A percentile compares a stretch with the other conserved stretches of the same genome.
These are phyloP conservation scores for Aspergillus oerlinghausenensis DNA, from an alignment of 2,329 filamentous ascomycete species.

Conservation along the genomic window DNA sequence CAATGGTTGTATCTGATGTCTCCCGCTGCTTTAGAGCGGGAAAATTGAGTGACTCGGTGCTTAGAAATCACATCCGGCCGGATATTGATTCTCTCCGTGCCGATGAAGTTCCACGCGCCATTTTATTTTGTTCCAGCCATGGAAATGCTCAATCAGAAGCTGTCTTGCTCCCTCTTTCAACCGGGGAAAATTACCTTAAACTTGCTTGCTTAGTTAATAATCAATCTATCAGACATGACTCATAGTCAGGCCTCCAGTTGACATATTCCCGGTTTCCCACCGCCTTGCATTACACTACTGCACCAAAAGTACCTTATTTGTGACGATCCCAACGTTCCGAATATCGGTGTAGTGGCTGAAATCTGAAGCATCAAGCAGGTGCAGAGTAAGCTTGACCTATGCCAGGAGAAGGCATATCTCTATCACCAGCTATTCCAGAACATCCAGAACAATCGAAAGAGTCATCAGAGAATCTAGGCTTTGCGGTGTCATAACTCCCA, in stretches of 20 bases:
- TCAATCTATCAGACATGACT: background rate
- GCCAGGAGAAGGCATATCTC: background rate
- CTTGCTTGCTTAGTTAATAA: background rate
- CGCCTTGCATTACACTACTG: background rate
- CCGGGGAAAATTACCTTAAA: background rate
- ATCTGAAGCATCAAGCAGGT: background rate
- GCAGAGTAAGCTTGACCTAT: too few relatives aligned
- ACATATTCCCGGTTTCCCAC: background rate
- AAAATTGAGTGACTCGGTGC: background rate
- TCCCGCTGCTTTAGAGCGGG: background rate
- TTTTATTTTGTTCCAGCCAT: background rate
- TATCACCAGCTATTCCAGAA: background rate
- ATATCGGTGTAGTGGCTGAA: background rate
- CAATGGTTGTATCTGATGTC: background rate
- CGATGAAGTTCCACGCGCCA: background rate
- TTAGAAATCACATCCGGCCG: background rate
- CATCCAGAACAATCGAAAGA: background rate
- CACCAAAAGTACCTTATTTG: background rate
- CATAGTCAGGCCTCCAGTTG: background rate
- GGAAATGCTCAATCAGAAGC: background rate
- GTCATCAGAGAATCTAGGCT: background rate
- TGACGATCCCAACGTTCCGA: background rate
- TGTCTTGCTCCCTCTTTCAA: background rate
- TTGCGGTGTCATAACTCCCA: background rate
- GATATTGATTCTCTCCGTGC: background rate